Percentiles rank a stretch among this genome's conserved stretches.
Evolutionary conservation across 176 grass and related monocot genomes (phyloP).

Genomic region (Coix lacrymajobi): DNA sequence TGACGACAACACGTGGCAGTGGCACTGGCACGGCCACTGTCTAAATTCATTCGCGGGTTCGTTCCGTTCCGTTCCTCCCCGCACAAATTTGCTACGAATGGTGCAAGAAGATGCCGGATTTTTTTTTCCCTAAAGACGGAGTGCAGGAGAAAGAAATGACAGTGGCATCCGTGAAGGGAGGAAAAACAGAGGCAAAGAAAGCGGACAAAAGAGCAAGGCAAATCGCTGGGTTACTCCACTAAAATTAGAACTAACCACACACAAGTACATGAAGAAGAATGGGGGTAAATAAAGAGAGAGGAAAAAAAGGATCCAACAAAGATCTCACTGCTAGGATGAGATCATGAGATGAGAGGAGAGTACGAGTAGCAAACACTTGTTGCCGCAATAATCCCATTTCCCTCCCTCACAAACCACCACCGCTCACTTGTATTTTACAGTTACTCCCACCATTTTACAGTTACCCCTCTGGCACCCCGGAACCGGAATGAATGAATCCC

Average conservation of each 20-base stretch:
- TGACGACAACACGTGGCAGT: neutral
- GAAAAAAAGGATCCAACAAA: neutral
- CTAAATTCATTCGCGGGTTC: neutral
- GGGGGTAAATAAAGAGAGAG: neutral
- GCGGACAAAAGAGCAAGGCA: neutral
- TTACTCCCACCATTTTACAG: slow-evolving; percentile 5
- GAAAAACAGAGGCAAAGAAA: neutral
- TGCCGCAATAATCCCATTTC: neutral
- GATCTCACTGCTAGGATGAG: neutral
- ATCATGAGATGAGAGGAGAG: too few relatives aligned
- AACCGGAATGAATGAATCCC: neutral
- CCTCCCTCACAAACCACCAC: neutral
- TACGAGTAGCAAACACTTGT: neutral
- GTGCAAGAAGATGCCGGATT: neutral
- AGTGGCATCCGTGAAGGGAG: neutral
- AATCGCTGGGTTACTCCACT: slow-evolving; percentile 11
- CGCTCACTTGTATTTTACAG: slow-evolving; percentile 18
- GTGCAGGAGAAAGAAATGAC: neutral
- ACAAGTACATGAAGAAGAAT: neutral
- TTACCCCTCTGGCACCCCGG: neutral
- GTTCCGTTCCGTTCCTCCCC: neutral
- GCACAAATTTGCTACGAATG: neutral
- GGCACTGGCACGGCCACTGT: neutral
- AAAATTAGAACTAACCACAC: slow-evolving; percentile 19
- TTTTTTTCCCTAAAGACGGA: neutral